Conservation (phyloP, 2,329 filamentous ascomycete species). For the Harringtonia lauricola region DNA sequence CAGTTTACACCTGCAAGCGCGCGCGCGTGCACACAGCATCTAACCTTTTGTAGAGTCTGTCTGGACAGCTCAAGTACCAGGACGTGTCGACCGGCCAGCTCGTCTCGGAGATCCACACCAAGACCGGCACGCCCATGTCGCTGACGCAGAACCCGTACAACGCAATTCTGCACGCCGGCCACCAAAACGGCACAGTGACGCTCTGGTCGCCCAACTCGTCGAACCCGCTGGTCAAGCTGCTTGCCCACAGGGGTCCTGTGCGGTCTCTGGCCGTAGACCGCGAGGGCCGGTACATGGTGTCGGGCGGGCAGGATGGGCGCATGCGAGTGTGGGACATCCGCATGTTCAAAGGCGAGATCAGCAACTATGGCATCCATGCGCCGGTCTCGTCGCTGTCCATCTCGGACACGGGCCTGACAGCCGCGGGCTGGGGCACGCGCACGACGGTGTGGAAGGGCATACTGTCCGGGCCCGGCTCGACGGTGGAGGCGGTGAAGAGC, state of each 20-base stretch:
- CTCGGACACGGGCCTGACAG: constrained; percentile 78
- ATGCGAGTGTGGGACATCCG: constrained; percentile 15
- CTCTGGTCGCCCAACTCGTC: constrained; percentile 91
- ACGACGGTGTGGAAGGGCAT: constrained; percentile 87
- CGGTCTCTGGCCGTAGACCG: constrained; percentile 76
- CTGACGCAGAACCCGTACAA: constrained; percentile 87
- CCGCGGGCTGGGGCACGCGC: constrained; percentile 83
- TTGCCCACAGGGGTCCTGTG: constrained; percentile 83
- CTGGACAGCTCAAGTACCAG: constrained; percentile 83
- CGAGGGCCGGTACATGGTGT: constrained; percentile 56
- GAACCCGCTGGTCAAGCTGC: constrained; percentile 78
- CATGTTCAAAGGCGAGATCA: constrained; percentile 61
- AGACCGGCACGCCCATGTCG: constrained; percentile 71
- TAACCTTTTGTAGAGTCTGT: constrained; percentile 45
- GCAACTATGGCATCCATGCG: constrained; percentile 73
- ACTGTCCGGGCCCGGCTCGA: constrained; percentile 39
- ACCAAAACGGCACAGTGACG: constrained; percentile 90
- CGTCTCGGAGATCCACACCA: constrained; percentile 75
- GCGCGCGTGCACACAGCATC: neutral
- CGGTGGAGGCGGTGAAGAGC: constrained; percentile 64
- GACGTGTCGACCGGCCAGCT: constrained; percentile 89
- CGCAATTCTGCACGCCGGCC: constrained; percentile 81
- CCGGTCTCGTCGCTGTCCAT: constrained; percentile 79
- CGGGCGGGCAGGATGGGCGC: constrained; percentile 13
- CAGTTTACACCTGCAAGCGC: constrained; percentile 23